Base-by-base conservation (phyloP, 352 stramenopile species). In the Blastocystis sp. region DNA sequence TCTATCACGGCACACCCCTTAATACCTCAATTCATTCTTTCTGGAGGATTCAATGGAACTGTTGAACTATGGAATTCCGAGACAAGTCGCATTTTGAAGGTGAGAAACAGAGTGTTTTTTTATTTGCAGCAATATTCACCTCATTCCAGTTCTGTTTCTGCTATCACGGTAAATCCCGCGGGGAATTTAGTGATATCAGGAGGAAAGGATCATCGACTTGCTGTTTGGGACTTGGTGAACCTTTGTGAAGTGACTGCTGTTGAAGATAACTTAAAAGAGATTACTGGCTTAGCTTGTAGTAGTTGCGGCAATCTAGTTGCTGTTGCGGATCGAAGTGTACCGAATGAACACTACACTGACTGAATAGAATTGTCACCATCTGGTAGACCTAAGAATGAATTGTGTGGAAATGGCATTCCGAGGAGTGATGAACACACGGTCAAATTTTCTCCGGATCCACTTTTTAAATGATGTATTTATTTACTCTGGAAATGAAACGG, bases 401-500 rank as follows among this genome's bases (percentile, higher is more conserved):
- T 22, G n/a, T 0, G 54, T 81, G 35, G 70, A 81, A 64, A 19
- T 81, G 44, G 30, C 70, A 9, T 81, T 81, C 27, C 70, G 70
- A 22, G 70, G 70, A 27, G 48, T 81, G 7, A 64, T 81, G 53
- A 81, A 81, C 42, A 81, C 42, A 17, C 70, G 70, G n/a, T 81
- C 70, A 44, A 81, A 60, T 40, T 81, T 81, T n/a, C 48, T 81
- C 9, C 70, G 70, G 35, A 22, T 81, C 0, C 70, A 81, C 48
- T 81, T 81, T 51, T n/a, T 60, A 15, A 51, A 51, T 30, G 53
- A 64, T 64, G 54, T 66, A 51, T 51, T 62, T n/a, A 17, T 81
- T 24, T 81, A 81, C 70, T 81, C 70, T 15, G 70, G 70, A 60
- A 81, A 56, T 51, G 70, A 81, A 56, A 60, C 9, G n/a, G 70